A percentile compares a stretch with the other conserved stretches of the same genome.
phyloP scores from a whole-genome alignment of 768 basidiomycete genomes.

The Leccinum subgranulosum region DNA sequence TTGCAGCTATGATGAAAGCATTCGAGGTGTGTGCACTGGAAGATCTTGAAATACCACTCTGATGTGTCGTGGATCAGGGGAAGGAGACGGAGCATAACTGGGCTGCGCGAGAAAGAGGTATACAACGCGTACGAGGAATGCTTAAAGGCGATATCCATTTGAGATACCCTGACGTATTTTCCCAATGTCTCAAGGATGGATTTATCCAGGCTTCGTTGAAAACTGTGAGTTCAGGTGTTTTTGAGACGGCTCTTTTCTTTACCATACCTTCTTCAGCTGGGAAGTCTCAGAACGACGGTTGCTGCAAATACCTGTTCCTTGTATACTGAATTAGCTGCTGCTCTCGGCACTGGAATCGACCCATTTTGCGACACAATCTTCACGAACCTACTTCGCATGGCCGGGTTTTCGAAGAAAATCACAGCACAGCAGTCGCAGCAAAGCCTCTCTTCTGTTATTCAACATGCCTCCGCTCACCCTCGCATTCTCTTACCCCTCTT shows the following conservation, averaged over 20 bases:
- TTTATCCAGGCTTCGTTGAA: constrained; percentile 84
- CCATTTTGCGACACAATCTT: constrained; percentile 75
- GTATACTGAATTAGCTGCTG: constrained; percentile 67
- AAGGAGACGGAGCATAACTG: constrained; percentile 98
- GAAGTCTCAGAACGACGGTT: constrained; percentile 89
- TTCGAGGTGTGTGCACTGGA: constrained; percentile 63
- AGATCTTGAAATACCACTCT: background rate
- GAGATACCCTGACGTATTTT: constrained; percentile 71
- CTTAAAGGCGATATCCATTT: constrained; percentile 79
- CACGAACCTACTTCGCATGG: constrained; percentile 79
- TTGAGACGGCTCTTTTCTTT: background rate
- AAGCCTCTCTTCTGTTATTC: constrained; percentile 64
- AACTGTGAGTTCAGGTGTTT: constrained; percentile 53
- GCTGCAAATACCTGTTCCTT: constrained; percentile 73
- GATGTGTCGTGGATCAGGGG: constrained; percentile 50
- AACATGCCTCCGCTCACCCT: constrained; percentile 67
- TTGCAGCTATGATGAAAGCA: constrained; percentile 68
- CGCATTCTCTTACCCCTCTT: constrained; percentile 67
- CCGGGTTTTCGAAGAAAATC: constrained; percentile 90
- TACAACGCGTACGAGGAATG: constrained; percentile 84
- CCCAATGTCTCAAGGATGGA: constrained; percentile 68
- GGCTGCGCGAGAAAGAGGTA: constrained; percentile 73
- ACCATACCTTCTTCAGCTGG: constrained; percentile 48
- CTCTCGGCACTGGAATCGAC: constrained; percentile 70
- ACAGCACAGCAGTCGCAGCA: constrained; percentile 82